Percentiles rank a stretch among this genome's conserved stretches.
phyloP scores from a whole-genome alignment of 2,329 filamentous ascomycete genomes.

The Colletotrichum sublineola region DNA sequence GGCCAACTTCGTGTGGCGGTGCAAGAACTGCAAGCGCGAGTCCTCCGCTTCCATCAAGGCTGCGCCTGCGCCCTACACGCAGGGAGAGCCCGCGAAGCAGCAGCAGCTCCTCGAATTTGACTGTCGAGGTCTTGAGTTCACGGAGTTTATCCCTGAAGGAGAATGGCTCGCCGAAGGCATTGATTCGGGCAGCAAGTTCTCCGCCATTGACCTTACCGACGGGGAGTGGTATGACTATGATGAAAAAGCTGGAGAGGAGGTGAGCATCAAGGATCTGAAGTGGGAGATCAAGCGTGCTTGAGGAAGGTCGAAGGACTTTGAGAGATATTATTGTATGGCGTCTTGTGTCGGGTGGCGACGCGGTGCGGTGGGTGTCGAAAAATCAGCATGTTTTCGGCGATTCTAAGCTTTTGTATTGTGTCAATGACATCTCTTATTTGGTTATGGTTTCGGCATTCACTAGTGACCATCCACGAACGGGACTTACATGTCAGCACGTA shows the following conservation, averaged over 20 bases:
- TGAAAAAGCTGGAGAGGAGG: constrained; percentile 91
- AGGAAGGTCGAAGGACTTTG: constrained; percentile 43
- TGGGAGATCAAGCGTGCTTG: constrained; percentile 86
- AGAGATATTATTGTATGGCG: constrained; percentile 36
- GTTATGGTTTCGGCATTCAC: background rate
- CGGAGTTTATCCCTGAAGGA: constrained; percentile 92
- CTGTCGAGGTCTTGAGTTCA: constrained; percentile 93
- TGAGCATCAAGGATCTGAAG: constrained; percentile 89
- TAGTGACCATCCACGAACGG: background rate
- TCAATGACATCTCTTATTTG: background rate
- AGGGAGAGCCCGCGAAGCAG: constrained; percentile 77
- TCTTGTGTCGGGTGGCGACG: constrained; percentile 6
- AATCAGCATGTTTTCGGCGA: background rate
- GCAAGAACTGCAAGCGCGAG: constrained; percentile 97
- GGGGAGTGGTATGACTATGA: constrained; percentile 99
- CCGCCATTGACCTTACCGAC: constrained; percentile 83
- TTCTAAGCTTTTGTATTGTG: background rate
- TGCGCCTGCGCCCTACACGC: constrained; percentile 78
- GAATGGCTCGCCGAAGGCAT: constrained; percentile 88
- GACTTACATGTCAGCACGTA: constrained; percentile 26
- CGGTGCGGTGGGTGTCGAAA: background rate
- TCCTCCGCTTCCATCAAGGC: constrained; percentile 87
- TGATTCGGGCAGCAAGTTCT: constrained; percentile 87
- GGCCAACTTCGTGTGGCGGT: constrained; percentile 99
- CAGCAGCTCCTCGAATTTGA: constrained; percentile 91